Evolutionary conservation across 768 basidiomycete species (phyloP).

Genomic region (Phlegmacium glaucopus): DNA sequence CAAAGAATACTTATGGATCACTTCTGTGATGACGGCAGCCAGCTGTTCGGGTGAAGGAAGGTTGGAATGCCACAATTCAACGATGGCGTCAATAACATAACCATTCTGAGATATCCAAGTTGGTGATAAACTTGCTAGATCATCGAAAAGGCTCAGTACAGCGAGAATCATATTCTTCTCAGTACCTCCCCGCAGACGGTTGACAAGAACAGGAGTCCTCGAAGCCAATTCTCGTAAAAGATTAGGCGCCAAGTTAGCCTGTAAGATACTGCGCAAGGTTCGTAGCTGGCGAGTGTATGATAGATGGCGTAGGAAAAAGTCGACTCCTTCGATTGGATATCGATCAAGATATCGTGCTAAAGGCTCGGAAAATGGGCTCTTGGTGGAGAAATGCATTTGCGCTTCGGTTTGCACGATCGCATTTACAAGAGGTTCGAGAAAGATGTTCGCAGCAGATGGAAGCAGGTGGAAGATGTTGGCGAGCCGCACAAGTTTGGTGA

Average conservation of each 20-base stretch:
- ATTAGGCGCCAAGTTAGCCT: constrained; percentile 74
- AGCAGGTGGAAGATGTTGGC: constrained; percentile 97
- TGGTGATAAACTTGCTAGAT: constrained; percentile 65
- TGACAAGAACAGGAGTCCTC: constrained; percentile 51
- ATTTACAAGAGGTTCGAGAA: constrained; percentile 84
- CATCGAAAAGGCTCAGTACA: constrained; percentile 72
- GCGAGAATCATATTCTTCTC: constrained; percentile 56
- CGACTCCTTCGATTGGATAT: constrained; percentile 81
- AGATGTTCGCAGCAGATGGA: constrained; percentile 89
- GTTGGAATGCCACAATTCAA: constrained; percentile 69
- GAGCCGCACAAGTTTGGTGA: constrained; percentile 90
- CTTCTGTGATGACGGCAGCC: constrained; percentile 42
- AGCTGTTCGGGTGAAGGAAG: constrained; percentile 41
- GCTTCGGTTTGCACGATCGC: constrained; percentile 90
- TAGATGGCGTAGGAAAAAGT: constrained; percentile 82
- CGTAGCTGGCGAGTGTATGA: constrained; percentile 74
- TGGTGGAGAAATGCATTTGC: constrained; percentile 84
- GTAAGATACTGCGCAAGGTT: constrained; percentile 80
- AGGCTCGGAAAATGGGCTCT: constrained; percentile 91
- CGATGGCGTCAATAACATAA: constrained; percentile 65
- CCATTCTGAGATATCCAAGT: constrained; percentile 69
- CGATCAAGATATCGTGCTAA: constrained; percentile 89
- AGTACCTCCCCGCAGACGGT: constrained; percentile 45
- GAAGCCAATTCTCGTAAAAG: constrained; percentile 66
- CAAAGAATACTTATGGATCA: constrained; percentile 57